These are phyloP conservation scores for Russula dissimulans DNA, from an alignment of 768 basidiomycete genomes.

Conservation along the genomic window DNA sequence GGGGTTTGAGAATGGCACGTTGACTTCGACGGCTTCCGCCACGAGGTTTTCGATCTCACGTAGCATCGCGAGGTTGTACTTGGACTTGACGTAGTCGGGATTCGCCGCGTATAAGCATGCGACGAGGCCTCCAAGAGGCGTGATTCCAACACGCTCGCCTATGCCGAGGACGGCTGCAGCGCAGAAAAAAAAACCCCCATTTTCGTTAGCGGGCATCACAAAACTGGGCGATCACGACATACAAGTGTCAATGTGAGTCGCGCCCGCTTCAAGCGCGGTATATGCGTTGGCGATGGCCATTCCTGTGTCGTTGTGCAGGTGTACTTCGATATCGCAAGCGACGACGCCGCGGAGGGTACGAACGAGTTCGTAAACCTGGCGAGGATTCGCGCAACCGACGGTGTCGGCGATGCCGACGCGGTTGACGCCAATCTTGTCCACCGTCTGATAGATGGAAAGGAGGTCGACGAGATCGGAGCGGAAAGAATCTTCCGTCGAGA, in stretches of 20 bases:
- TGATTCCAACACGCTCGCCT: constrained; percentile 98
- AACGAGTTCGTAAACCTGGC: constrained; percentile 98
- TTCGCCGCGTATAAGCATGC: constrained; percentile 95
- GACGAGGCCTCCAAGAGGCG: constrained; percentile 92
- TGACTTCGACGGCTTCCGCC: constrained; percentile 96
- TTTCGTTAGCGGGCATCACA: constrained; percentile 1
- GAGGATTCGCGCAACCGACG: constrained; percentile 96
- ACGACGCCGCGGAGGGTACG: constrained; percentile 94
- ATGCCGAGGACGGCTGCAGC: constrained; percentile 86
- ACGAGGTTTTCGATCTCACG: constrained; percentile 99
- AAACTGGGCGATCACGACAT: constrained; percentile 23
- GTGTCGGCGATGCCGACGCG: constrained; percentile 99
- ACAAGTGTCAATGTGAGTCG: constrained; percentile 98
- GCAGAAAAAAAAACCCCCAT: not conserved
- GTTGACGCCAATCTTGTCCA: constrained; percentile 98
- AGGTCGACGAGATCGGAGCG: constrained; percentile 98
- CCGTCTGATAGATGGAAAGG: constrained; percentile 96
- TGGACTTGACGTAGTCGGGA: constrained; percentile 98
- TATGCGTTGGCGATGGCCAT: constrained; percentile 99
- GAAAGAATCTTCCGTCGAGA: constrained; percentile 99
- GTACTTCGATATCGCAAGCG: constrained; percentile 94
- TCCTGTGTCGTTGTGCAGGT: constrained; percentile 98
- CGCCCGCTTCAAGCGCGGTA: constrained; percentile 95
- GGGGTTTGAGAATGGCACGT: constrained; percentile 95
- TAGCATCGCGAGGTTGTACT: constrained; percentile 97